Conservation (phyloP, 106 monocot genomes). For the Ottelia alismoides region DNA sequence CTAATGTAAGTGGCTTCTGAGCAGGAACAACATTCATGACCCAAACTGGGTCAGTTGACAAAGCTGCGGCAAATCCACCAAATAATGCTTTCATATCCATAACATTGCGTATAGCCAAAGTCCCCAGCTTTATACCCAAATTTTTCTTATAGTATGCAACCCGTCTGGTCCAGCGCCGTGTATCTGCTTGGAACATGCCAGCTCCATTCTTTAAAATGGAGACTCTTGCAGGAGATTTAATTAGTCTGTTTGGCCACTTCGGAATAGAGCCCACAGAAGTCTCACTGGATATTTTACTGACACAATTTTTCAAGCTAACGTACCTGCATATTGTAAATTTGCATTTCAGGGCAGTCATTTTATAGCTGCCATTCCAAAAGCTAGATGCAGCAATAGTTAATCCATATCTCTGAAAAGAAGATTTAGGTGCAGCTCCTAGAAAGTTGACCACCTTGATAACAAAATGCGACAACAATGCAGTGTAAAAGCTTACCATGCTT, state of each 20-base stretch:
- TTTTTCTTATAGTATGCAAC: conserved; percentile 61
- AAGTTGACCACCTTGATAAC: background rate
- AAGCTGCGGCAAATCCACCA: conserved; percentile 74
- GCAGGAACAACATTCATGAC: conserved; percentile 84
- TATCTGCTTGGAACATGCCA: conserved; percentile 56
- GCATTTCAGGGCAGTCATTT: no score
- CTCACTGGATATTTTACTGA: conserved; percentile 23
- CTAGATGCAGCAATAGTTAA: no score
- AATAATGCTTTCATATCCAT: conserved; percentile 96
- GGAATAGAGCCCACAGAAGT: conserved; percentile 34
- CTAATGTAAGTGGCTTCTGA: conserved; percentile 48
- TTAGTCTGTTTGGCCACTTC: conserved; percentile 67
- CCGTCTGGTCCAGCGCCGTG: conserved; percentile 41
- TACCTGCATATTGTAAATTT: conserved; percentile 40
- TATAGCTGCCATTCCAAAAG: no score
- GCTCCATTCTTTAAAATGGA: conserved; percentile 38
- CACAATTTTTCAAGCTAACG: conserved; percentile 53
- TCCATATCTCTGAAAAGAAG: no score
- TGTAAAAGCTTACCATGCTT: conserved; percentile 83
- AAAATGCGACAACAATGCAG: no score
- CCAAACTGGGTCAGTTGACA: conserved; percentile 53
- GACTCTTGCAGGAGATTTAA: conserved; percentile 36
- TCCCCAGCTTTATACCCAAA: conserved; percentile 55
- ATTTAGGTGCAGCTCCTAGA: background rate
- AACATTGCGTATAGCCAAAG: conserved; percentile 43